Percentiles rank a stretch among this genome's conserved stretches.
Evolutionary conservation across 352 stramenopile genomes (phyloP).

Genomic region (Globisporangium cederbergense): DNA sequence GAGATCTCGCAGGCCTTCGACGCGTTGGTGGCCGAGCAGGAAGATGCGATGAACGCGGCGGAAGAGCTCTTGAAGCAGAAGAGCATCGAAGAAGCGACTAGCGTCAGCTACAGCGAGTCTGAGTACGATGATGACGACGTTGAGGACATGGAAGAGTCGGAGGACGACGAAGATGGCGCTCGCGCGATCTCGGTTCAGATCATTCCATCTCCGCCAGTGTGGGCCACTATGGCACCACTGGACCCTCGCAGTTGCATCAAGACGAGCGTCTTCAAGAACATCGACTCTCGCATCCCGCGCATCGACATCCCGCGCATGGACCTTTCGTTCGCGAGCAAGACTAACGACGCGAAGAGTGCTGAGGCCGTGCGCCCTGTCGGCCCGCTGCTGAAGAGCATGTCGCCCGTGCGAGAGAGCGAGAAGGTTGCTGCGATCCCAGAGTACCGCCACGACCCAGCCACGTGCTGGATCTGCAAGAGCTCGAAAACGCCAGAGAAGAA

Average conservation of each 20-base stretch:
- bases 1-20: conserved; percentile 73
- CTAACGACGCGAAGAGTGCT: conserved; percentile 20
- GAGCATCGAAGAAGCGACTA: conserved; percentile 34
- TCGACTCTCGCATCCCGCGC: conserved; percentile 73
- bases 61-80: conserved; percentile 30
- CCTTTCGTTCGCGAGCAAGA: conserved; percentile 35
- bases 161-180: conserved; percentile 20
- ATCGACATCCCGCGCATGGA: conserved; percentile 72
- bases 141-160: conserved; percentile 24
- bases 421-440: conserved; percentile 32
- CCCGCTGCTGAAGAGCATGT: conserved; percentile 26
- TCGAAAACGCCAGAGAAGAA: conserved; percentile 79
- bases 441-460: conserved; percentile 69
- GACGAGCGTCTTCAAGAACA: conserved; percentile 69
- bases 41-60: conserved; percentile 17
- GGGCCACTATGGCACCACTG: conserved; percentile 50
- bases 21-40: conserved; percentile 47
- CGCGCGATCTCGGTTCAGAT: conserved; percentile 29
- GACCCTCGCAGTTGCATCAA: conserved; percentile 78
- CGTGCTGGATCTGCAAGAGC: conserved; percentile 89
- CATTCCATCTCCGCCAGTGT: conserved; percentile 49
- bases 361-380: conserved; percentile 1
- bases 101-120: conserved; percentile 28
- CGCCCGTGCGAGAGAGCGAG: conserved; percentile 42
- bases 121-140: conserved; percentile 30